phyloP scores from a whole-genome alignment of 106 monocot genomes.

The Dendrobium huoshanense region DNA sequence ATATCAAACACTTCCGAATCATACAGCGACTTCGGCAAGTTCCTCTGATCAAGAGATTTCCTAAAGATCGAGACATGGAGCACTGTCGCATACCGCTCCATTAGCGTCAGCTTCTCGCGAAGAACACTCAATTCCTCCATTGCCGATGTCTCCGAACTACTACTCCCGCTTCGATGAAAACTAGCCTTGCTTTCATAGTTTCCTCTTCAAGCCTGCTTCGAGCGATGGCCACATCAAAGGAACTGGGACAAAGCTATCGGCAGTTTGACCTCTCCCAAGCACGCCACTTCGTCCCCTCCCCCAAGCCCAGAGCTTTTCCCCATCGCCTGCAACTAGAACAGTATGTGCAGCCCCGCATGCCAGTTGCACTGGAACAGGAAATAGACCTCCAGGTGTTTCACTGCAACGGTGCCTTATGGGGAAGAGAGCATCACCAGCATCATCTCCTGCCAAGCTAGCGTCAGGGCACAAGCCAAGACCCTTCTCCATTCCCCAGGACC shows the following conservation, averaged over 20 bases:
- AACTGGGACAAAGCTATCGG: slow-evolving; percentile 56
- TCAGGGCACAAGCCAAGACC: slow-evolving; percentile 75
- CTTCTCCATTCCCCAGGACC: slow-evolving; percentile 92
- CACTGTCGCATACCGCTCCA: slow-evolving; percentile 62
- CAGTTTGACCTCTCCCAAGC: slow-evolving; percentile 40
- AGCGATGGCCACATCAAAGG: slow-evolving; percentile 50
- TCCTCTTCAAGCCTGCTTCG: slow-evolving; percentile 16
- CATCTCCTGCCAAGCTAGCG: slow-evolving; percentile 35
- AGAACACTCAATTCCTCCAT: slow-evolving; percentile 26
- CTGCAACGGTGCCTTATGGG: slow-evolving; percentile 30
- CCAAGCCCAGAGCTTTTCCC: slow-evolving; percentile 79
- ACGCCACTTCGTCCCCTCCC: slow-evolving; percentile 76
- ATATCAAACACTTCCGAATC: slow-evolving; percentile 59
- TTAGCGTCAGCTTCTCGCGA: slow-evolving; percentile 28
- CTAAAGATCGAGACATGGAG: slow-evolving; percentile 69
- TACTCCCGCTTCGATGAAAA: not conserved
- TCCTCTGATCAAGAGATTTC: slow-evolving; percentile 45
- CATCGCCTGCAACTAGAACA: slow-evolving; percentile 54
- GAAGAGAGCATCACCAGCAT: slow-evolving; percentile 56
- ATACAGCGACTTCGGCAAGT: slow-evolving; percentile 26
- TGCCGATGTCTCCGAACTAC: not conserved
- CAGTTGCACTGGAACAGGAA: slow-evolving; percentile 42
- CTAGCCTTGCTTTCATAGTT: not conserved
- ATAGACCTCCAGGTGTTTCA: slow-evolving; percentile 24
- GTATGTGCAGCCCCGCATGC: slow-evolving; percentile 80